Percentiles rank a stretch among this genome's conserved stretches.
Evolutionary conservation across 192 early-diverging fungal genomes (phyloP).

Genomic region (Gonapodya prolifera): DNA sequence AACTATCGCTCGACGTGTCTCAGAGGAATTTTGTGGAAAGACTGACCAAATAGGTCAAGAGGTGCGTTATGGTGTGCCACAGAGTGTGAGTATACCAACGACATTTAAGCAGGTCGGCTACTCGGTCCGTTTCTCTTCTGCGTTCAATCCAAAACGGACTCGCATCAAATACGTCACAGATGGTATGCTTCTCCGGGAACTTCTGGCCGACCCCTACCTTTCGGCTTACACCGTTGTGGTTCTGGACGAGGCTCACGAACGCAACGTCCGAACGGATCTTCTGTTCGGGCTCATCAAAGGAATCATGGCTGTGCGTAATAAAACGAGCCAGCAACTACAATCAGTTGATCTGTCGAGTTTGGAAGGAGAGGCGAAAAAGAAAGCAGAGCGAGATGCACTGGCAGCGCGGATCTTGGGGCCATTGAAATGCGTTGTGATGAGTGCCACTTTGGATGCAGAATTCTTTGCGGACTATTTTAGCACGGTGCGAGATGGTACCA

Average conservation of each 20-base stretch:
- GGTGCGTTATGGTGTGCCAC: constrained; percentile 33
- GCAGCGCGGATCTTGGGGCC: constrained; percentile 17
- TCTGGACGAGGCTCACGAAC: constrained; percentile 95
- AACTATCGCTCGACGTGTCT: constrained; percentile 63
- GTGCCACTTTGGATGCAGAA: constrained; percentile 89
- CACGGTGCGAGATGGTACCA: constrained; percentile 21
- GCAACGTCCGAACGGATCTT: constrained; percentile 93
- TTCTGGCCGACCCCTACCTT: constrained; percentile 69
- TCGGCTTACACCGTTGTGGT: constrained; percentile 72
- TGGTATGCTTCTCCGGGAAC: constrained; percentile 86
- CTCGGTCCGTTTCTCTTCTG: constrained; percentile 90
- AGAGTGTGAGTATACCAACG: constrained; percentile 28
- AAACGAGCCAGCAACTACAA: background rate
- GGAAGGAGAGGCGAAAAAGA: constrained; percentile 74
- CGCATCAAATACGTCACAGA: constrained; percentile 92
- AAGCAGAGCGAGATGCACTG: constrained; percentile 21
- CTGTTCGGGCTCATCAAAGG: constrained; percentile 52
- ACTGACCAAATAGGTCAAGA: background rate
- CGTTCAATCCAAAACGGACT: constrained; percentile 54
- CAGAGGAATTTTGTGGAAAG: constrained; percentile 38
- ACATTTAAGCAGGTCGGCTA: constrained; percentile 62
- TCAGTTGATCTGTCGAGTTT: constrained; percentile 20
- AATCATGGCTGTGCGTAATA: too few species aligned
- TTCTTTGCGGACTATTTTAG: constrained; percentile 85
- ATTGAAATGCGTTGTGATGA: constrained; percentile 91